Evolutionary conservation across 1,284 basidiomycete genomes (phyloP), one percentile per base, ranked within the genome.

Genomic region (Leccinum insolens): DNA sequence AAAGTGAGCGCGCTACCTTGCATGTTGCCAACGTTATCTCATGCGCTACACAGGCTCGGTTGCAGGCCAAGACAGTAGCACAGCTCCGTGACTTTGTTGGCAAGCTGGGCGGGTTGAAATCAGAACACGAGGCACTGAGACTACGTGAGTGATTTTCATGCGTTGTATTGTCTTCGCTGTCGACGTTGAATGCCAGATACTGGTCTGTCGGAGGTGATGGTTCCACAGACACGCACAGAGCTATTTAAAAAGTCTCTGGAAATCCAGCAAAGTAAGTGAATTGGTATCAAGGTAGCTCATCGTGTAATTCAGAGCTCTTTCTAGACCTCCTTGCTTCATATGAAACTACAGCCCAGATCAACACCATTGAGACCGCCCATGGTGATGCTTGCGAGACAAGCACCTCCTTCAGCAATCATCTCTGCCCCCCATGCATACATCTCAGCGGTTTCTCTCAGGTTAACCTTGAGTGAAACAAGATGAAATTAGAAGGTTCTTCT

Each of bases 81-180:
- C 95, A 99, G 79, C 85, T 99, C 75, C 89, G 92, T 69, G 95
- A 97, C 75, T 99, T 99, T 80, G 97, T 99, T 8, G 95, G 96
- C 15, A 95, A 94, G 76, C 84, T 99, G 2, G 95, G 95, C 46
- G 94, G 95, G 1, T 82, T 99, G 70, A 95, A 99, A 80, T 89
- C 86, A 28, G 96, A 98, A 74, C 96, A 98, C 74, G 93, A 96
- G 75, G 89, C 92, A 52, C 80, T 99, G 69, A 86, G 93, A 67
- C 82, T 99, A 65, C 97, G 95, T 96, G 76, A 78, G 90, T 83
- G 7, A 25, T 31, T 22, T 25, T n/a, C 15, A 46, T 65, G 44
- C 64, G 39, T 63, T 70, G 28, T 65, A 22, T 66, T 62, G 52
- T 37, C 25, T 49, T 67, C 62, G 61, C 15, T 65, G 63, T 65